These are phyloP conservation scores for Glycine latifolia DNA, from an alignment of 306 rosid species.

Conservation along the genomic window DNA sequence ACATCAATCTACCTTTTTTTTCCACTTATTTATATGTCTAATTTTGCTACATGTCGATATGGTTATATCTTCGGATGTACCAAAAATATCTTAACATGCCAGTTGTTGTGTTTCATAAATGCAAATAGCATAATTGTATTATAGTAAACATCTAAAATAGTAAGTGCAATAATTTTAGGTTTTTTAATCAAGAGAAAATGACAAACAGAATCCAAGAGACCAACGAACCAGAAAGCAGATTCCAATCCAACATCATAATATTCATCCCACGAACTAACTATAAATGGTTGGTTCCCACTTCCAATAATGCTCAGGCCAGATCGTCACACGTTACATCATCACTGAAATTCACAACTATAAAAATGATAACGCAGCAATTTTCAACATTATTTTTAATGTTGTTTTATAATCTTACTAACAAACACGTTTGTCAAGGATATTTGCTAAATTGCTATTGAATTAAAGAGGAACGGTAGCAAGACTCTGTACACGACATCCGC, in stretches of 20 bases:
- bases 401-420: not conserved
- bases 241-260: slow-evolving; percentile 21
- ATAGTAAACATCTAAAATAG: not conserved
- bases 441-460: not conserved
- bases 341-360: slow-evolving; percentile 1
- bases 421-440: not conserved
- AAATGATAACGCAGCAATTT: not conserved
- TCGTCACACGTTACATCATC: slow-evolving; percentile 9
- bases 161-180: not conserved
- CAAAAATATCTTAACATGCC: not conserved
- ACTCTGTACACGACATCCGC: no score
- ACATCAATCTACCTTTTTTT: not conserved
- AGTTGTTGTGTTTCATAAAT: not conserved
- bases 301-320: slow-evolving; percentile 12
- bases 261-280: not conserved
- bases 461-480: not conserved
- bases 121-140: not conserved
- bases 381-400: not conserved
- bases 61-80: no score
- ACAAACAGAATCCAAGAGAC: slow-evolving; percentile 13
- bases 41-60: not conserved
- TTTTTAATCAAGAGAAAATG: slow-evolving; percentile 9
- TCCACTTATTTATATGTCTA: not conserved
- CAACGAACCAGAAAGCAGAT: slow-evolving; percentile 6
- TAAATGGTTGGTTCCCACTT: slow-evolving; percentile 16